Base-by-base conservation (phyloP, 805 yeast species). In the Zygosaccharomyces lentus region DNA sequence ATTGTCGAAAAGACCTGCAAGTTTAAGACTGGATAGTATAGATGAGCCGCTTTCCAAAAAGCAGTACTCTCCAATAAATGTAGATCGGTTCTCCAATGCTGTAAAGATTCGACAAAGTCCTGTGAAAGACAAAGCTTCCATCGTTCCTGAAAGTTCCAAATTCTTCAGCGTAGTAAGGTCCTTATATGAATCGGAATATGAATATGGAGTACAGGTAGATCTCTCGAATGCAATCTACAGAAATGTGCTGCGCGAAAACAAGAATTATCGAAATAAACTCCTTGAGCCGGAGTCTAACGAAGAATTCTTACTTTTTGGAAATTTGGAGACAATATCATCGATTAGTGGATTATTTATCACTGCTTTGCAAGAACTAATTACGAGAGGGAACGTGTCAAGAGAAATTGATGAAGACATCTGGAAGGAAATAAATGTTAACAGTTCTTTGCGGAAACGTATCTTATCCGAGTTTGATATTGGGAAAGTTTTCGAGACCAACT, bases 261-360 rank as follows among this genome's bases (percentile, higher is more conserved):
- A 48, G 24, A 58, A 58, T 23, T 62, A 60, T 36, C 59, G 56
- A 17, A 53, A 65, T 37, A 62, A 67, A 10, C 53, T 74, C 9
- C 53, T 67, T 21, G 47, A 47, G 2, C 36, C 29, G 2, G 48
- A 44, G 7, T 50, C 60, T 1, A 58, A 59, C 19, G 76, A 74
- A 26, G 69, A 68, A 44, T 37, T 66, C 4, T 43, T 67, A 6
- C 51, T 76, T 1, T 75, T 76, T 59, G 75, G 77, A 1, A 73
- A 74, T 50, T 52, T 73, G 31, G 70, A 63, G 12, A 65, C 72
- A 1, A 64, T 76, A 26, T 45, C 64, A 5, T 67, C 69, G 8
- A 53, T 72, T 4, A 67, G 73, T 48, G 57, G 60, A 12, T 45
- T 67, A 3, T 63, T 73, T 15, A 30, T 62, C 7, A 54, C 53